Evolutionary conservation across 164 flowering plant species (phyloP).

Genomic region (Macadamia tetraphylla): DNA sequence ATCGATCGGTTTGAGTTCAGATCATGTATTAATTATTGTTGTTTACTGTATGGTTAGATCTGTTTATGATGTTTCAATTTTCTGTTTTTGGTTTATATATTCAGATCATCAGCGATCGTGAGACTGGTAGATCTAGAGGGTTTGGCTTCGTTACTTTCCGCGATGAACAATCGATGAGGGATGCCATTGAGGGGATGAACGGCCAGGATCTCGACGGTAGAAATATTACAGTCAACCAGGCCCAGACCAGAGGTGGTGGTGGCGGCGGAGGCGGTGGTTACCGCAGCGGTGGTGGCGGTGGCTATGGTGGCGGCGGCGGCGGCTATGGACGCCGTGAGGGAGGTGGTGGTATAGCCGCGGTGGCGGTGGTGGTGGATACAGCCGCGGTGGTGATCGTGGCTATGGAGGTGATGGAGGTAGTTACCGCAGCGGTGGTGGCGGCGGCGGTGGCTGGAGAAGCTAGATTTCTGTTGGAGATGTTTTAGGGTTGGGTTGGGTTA

Average conservation of each 20-base stretch:
- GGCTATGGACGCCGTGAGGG: background rate
- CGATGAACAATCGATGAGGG: constrained; percentile 17
- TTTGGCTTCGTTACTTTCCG: too few relatives aligned
- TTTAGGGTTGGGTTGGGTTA: background rate
- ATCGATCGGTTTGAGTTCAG: constrained; percentile 1
- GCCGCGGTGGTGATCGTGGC: constrained; percentile 9
- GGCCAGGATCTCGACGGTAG: constrained; percentile 21
- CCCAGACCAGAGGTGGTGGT: constrained; percentile 11
- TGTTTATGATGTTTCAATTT: background rate
- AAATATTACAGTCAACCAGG: constrained; percentile 20
- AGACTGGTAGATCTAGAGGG: too few relatives aligned
- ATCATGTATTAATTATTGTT: background rate
- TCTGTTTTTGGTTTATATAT: background rate
- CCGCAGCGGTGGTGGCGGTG: too few relatives aligned
- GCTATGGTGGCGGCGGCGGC: constrained; percentile 10
- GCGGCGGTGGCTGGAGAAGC: constrained; percentile 6
- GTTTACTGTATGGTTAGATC: background rate
- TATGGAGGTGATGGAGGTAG: background rate
- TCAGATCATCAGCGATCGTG: constrained; percentile 7
- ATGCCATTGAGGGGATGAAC: constrained; percentile 21
- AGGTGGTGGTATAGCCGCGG: constrained; percentile 3
- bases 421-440: constrained; percentile 8
- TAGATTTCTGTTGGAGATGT: background rate
- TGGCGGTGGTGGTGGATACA: constrained; percentile 1
- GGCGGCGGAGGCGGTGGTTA: too few relatives aligned